Conservation (phyloP, 1,139 yeast species). For the Entelexis sorbosivorans region DNA sequence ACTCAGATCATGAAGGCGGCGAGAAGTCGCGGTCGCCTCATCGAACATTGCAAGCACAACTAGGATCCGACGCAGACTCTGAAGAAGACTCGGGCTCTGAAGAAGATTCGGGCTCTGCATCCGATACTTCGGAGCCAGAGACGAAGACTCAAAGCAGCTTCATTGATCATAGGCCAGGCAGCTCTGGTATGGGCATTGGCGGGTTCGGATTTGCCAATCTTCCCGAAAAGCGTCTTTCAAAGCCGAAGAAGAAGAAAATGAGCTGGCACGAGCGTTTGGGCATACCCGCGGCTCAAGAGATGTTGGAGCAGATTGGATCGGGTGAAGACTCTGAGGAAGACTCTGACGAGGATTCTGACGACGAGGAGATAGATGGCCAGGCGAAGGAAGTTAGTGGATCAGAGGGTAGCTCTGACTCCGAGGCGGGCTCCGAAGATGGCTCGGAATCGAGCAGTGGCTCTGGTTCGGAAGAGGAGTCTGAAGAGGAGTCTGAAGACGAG, state of each 20-base stretch:
- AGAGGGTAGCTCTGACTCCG: conserved; percentile 18
- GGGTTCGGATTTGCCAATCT: conserved; percentile 63
- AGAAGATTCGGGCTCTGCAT: background rate
- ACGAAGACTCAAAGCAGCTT: conserved; percentile 39
- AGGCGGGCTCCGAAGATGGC: too few species aligned
- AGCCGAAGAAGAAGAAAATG: conserved; percentile 40
- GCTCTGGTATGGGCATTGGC: conserved; percentile 1
- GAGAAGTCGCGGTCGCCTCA: too few species aligned
- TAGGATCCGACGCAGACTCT: background rate
- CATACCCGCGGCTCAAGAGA: conserved; percentile 28
- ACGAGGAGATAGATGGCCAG: conserved; percentile 20
- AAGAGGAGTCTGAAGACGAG: conserved; percentile 15
- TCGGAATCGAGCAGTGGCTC: too few species aligned
- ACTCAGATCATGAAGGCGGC: background rate
- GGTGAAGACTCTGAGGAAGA: conserved; percentile 18
- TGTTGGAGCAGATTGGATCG: conserved; percentile 19
- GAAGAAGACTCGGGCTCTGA: background rate
- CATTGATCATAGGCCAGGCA: conserved; percentile 59
- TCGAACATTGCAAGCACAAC: too few species aligned
- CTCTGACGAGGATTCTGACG: conserved; percentile 17
- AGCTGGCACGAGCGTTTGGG: conserved; percentile 47
- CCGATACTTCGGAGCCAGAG: conserved; percentile 18
- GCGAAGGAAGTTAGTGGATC: background rate
- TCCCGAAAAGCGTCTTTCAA: conserved; percentile 38
- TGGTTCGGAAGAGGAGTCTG: background rate